A percentile compares a stretch with the other conserved stretches of the same genome.
These are phyloP conservation scores for Cronartium quercuum DNA, from an alignment of 1,284 basidiomycete genomes.

Conservation along the genomic window DNA sequence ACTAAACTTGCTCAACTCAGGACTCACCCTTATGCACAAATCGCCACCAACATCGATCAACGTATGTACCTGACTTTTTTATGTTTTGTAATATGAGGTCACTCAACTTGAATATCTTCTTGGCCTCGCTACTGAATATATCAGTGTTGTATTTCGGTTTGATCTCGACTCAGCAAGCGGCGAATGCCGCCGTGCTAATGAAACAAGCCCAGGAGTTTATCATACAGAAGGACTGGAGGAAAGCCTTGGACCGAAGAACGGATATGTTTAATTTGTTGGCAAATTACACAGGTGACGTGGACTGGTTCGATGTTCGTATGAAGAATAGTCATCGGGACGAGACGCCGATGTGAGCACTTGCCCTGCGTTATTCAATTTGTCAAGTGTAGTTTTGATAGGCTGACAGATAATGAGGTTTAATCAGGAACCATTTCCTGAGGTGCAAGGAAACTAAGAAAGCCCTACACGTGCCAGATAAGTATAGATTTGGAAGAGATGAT, in stretches of 20 bases:
- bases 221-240: background rate
- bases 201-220: background rate
- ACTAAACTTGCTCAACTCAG: background rate
- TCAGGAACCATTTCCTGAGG: slow-evolving; percentile 9
- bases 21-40: slow-evolving; percentile 3
- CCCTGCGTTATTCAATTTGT: background rate
- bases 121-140: background rate
- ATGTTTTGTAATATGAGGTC: background rate
- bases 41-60: background rate
- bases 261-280: background rate
- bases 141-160: background rate
- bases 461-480: background rate
- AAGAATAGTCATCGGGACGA: background rate
- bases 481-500: background rate
- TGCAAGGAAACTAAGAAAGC: background rate
- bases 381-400: background rate
- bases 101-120: background rate
- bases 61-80: background rate
- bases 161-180: background rate
- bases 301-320: slow-evolving; percentile 7
- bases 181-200: background rate
- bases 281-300: background rate
- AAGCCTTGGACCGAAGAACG: background rate
- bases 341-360: slow-evolving; percentile 7
- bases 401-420: background rate